Evolutionary conservation across 805 yeast species (phyloP).

Genomic region (Nakazawaea sp.): DNA sequence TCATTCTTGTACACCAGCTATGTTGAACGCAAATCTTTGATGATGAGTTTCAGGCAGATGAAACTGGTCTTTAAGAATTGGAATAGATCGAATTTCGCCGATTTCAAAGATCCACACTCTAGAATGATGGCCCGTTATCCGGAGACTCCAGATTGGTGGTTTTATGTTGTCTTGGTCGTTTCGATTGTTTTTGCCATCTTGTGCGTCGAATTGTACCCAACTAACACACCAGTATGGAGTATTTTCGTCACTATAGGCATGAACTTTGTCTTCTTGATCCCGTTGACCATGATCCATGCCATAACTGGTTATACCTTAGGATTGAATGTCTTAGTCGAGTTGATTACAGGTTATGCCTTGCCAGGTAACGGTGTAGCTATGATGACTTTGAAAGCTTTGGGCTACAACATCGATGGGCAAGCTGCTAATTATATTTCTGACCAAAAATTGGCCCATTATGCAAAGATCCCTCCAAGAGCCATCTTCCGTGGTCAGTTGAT

Average conservation of each 20-base stretch:
- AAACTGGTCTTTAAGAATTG: conserved; percentile 20
- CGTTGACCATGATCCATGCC: conserved; percentile 40
- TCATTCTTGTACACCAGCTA: conserved; percentile 41
- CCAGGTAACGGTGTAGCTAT: conserved; percentile 51
- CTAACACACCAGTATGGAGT: conserved; percentile 55
- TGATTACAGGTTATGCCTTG: conserved; percentile 48
- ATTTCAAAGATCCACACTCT: conserved; percentile 45
- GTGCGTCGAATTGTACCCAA: conserved; percentile 38
- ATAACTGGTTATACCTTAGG: conserved; percentile 42
- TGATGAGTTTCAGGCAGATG: conserved; percentile 29
- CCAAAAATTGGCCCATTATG: conserved; percentile 49
- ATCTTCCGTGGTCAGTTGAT: conserved; percentile 40
- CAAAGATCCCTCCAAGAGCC: conserved; percentile 53
- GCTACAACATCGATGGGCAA: conserved; percentile 56
- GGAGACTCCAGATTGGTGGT: conserved; percentile 56
- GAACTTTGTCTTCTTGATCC: conserved; percentile 43
- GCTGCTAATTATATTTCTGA: conserved; percentile 56
- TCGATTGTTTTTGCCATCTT: conserved; percentile 26
- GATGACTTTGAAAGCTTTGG: conserved; percentile 44
- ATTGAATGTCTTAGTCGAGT: conserved; percentile 46
- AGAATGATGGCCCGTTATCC: conserved; percentile 48
- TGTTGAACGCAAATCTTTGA: conserved; percentile 38
- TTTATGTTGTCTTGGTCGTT: conserved; percentile 18
- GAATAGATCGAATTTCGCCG: conserved; percentile 16
- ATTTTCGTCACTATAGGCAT: conserved; percentile 45